These are phyloP conservation scores for Alternaria atra DNA, from an alignment of 2,329 filamentous ascomycete species.

Conservation along the genomic window DNA sequence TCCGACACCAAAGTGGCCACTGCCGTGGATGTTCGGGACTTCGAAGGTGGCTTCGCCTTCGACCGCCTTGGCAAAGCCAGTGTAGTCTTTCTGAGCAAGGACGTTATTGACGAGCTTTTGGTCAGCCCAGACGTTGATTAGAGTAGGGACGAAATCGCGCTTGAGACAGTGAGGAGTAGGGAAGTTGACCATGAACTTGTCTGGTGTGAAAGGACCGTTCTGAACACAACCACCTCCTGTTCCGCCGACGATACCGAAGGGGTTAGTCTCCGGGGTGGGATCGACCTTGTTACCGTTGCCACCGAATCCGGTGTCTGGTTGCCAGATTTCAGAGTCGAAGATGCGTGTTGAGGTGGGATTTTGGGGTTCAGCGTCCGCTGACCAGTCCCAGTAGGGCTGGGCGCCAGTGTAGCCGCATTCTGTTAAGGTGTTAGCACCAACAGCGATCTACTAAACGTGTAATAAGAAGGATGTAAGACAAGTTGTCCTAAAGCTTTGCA, in stretches of 20 bases:
- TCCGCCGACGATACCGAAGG: conserved; percentile 32
- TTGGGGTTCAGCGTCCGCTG: conserved; percentile 29
- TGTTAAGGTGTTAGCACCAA: too few species aligned
- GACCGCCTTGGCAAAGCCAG: conserved; percentile 37
- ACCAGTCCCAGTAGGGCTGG: conserved; percentile 51
- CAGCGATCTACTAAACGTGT: too few species aligned
- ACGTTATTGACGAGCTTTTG: conserved; percentile 32
- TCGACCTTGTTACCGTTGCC: conserved; percentile 45
- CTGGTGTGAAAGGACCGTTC: conserved; percentile 40
- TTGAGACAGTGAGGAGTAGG: conserved; percentile 38
- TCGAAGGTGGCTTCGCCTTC: conserved; percentile 39
- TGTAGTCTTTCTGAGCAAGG: conserved; percentile 36
- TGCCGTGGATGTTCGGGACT: conserved; percentile 45
- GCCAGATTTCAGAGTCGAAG: conserved; percentile 31
- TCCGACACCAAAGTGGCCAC: conserved; percentile 50
- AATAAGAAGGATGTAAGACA: too few species aligned
- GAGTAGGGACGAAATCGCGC: conserved; percentile 43
- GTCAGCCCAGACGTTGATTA: conserved; percentile 35
- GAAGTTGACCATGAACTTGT: conserved; percentile 35
- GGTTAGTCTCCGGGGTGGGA: conserved; percentile 35
- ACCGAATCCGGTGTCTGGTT: conserved; percentile 43
- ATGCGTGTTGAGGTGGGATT: conserved; percentile 21
- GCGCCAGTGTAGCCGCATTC: conserved; percentile 36
- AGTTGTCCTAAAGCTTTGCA: too few species aligned
- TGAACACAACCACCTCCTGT: conserved; percentile 47